Evolutionary conservation across 2,329 filamentous ascomycete genomes (phyloP), one percentile per base, ranked within the genome.

Genomic region (Pezicula rhizophila): DNA sequence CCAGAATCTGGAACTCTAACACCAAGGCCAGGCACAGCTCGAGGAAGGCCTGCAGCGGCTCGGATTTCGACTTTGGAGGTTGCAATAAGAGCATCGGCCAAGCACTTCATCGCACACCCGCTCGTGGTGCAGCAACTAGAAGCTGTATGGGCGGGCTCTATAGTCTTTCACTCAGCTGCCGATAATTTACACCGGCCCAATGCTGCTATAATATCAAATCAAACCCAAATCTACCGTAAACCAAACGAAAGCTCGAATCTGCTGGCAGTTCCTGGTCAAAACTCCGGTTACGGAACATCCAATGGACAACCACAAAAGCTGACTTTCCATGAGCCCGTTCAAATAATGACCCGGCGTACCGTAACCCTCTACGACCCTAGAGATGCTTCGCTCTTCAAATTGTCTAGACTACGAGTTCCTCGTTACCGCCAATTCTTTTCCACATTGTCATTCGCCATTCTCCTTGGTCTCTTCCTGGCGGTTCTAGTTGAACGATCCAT

Each of bases 131-230:
- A 95, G 66, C 91, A 96, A 64, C 75, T 97, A n/a, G 90, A 96
- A 67, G 91, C 90, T 40, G 96, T 97, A 53, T 97, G 92, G 92
- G 92, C 89, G 17, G 92, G 92, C 25, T 92, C 87, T 15, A 93
- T 97, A 56, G 90, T 93, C 57, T 96, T 97, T 63, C 90, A 96
- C 67, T 93, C 89, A 2, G 82, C 85, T 11, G 89, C 89, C 5
- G 91, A 96, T 65, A 87, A 80, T 55, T 71, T 96, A 20, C 92
- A 96, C 65, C 83, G 89, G 39, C 69, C 70, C 42, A 75, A 73
- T 26, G 65, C 69, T 7, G 62, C 66, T 18, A 57, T 67, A 1
- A 60, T 59, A 5, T 63, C 60, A 7, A 53, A 37, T 47, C 43
- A 54, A 49, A 50, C 44, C 18, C 48, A 47, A 31, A 44, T 48